These are phyloP conservation scores for Mortierella antarctica DNA, from an alignment of 192 early-diverging fungal genomes.

Conservation along the genomic window DNA sequence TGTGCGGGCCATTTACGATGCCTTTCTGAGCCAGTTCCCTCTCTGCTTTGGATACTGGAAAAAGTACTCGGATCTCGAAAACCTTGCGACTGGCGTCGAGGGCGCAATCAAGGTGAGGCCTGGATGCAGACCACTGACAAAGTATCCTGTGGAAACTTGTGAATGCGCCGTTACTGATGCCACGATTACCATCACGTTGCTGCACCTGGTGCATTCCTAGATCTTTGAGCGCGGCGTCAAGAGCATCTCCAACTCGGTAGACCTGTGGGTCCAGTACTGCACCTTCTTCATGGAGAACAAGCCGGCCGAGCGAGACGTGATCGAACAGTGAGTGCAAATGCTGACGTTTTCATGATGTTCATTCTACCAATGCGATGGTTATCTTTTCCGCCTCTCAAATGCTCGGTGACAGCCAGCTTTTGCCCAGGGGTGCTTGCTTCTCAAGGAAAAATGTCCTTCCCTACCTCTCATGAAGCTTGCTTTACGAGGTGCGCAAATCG, in stretches of 20 bases:
- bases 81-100: constrained; percentile 60
- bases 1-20: constrained; percentile 69
- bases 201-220: constrained; percentile 40
- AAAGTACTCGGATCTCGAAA: constrained; percentile 77
- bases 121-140: neutral
- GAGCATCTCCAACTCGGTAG: constrained; percentile 75
- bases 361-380: neutral
- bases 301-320: constrained; percentile 60
- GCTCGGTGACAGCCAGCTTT: too few species aligned
- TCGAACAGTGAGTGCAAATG: constrained; percentile 67
- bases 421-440: too few species aligned
- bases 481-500: too few species aligned
- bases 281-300: constrained; percentile 70
- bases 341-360: neutral
- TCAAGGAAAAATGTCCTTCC: too few species aligned
- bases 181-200: neutral
- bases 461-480: too few species aligned
- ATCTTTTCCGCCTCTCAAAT: too few species aligned
- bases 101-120: constrained; percentile 68
- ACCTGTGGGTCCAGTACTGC: constrained; percentile 80
- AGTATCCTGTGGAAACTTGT: neutral
- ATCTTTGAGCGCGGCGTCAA: constrained; percentile 77
- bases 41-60: constrained; percentile 86
- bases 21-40: constrained; percentile 76
- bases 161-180: constrained; percentile 1